Base-by-base conservation (phyloP, 225 moss, liverwort and hornwort species). In the Physcomitrium patens region DNA sequence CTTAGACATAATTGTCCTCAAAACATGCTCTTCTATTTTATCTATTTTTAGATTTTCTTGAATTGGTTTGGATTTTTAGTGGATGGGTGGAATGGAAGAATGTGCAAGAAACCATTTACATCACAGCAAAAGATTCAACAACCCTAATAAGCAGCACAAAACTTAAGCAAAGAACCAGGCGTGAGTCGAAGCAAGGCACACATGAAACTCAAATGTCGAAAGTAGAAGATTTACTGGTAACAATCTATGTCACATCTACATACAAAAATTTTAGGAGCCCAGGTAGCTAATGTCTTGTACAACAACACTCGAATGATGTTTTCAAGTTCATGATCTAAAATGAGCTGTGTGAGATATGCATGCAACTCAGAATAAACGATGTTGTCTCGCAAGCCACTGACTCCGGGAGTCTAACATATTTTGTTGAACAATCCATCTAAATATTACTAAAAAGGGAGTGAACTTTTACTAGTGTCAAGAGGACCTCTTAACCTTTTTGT, bases 251-350 rank as follows among this genome's bases (percentile, higher is more conserved):
- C 69, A 54, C 62, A 69, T 37, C 74, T 80, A 63, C 68, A 69
- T 56, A 75, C 63, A 80, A 74, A 79, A 79, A 26, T 57, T 67
- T 63, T 53, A 62, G 43, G 47, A 68, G 68, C 45, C 53, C 74
- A 67, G 27, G 19, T 9, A 8, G 63, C 62, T 37, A 51, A 47
- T 69, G 63, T 69, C 69, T 74, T 75, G 68, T 55, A 80, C 74
- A 69, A 68, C 24, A 53, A 22, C 48, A 80, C 79, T 75, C 56
- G 48, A 64, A 80, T 75, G 74, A 80, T 80, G 31, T 48, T 80
- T 75, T 69, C 74, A 80, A 80, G 74, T 75, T 79, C 48, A 69
- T 80, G 69, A 46, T 42, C 74, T 62, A 80, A 63, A 79, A 62
- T 80, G 74, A 51, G 19, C 56, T 65, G 64, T 64, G 63, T 3